Evolutionary conservation across 441 rosid species (phyloP), one percentile per base, ranked within the genome.

Genomic region (Hypseocharis bilobata): DNA sequence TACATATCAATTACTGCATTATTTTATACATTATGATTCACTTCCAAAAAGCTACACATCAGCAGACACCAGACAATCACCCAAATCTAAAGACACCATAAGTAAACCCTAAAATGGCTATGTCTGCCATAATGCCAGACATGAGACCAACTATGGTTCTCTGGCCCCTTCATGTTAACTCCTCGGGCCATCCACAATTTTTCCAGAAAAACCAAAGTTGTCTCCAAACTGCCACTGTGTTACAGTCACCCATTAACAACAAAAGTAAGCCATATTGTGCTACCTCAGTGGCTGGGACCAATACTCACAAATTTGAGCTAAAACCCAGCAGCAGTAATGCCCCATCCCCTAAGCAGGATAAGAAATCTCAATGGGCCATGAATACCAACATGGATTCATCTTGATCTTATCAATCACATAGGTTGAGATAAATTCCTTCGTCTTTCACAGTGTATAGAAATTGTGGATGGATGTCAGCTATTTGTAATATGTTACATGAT

Each of bases 31-130:
- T n/a, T 42, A 42, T 13, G 49, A 42, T 14, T 6, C 3, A 42
- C 49, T 42, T 42, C 49, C 49, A 42, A 42, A n/a, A n/a, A n/a
- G n/a, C n/a, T n/a, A n/a, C n/a, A 26, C 32, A 28, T 11, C 68
- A 49, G 30, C 63, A 38, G 23, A 55, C 11, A 11, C 60, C 14
- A 13, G 60, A 26, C 32, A 11, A 13, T 22, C 16, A 3, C 4
- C 32, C 29, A 51, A 32, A 64, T 19, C 59, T 51, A 16, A 20
- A 60, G 28, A 64, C 47, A 28, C 45, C 40, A 55, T 2, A 55
- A 11, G 34, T 27, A 55, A 30, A 55, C 17, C 60, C 16, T 27
- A 27, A 25, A 27, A 23, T 55, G n/a, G 60, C 29, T 19, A 25
- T 25, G 17, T 20, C 28, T 51, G 8, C 4, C 57, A 51, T 19